These are phyloP conservation scores for Hyphochytrium catenoides DNA, from an alignment of 352 stramenopile species.

Conservation along the genomic window DNA sequence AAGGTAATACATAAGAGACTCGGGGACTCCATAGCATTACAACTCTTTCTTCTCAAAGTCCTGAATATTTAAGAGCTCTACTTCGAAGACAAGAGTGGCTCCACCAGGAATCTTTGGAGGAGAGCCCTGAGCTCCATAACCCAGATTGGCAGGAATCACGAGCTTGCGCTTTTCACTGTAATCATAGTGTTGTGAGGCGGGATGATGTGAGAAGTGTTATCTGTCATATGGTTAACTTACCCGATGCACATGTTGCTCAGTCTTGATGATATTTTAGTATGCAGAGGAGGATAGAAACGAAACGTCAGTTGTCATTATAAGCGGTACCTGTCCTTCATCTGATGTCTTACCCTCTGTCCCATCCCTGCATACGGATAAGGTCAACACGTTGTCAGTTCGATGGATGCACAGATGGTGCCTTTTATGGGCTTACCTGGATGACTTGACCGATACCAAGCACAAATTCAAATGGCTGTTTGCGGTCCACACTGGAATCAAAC, in stretches of 20 bases:
- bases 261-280: too few species aligned
- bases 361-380: too few species aligned
- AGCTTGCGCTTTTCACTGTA: constrained; percentile 53
- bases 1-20: too few species aligned
- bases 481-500: constrained; percentile 89
- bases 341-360: constrained; percentile 39
- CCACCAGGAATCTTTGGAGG: constrained; percentile 75
- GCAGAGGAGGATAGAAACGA: constrained; percentile 27
- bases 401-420: too few species aligned
- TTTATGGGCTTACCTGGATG: constrained; percentile 71
- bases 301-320: constrained; percentile 4
- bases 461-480: constrained; percentile 79
- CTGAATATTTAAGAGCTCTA: constrained; percentile 89
- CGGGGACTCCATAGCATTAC: too few species aligned
- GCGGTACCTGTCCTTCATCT: constrained; percentile 4
- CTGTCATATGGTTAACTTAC: constrained; percentile 13
- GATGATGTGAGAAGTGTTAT: not conserved
- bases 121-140: constrained; percentile 76
- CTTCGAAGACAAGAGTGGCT: constrained; percentile 84
- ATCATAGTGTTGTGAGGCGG: not conserved
- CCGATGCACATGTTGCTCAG: constrained; percentile 70
- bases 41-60: constrained; percentile 25
- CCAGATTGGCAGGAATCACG: constrained; percentile 61
- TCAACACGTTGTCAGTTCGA: too few species aligned
- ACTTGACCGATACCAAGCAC: constrained; percentile 73